Evolutionary conservation across 108 stramenopile genomes (phyloP).

Genomic region (Fistulifera solaris): DNA sequence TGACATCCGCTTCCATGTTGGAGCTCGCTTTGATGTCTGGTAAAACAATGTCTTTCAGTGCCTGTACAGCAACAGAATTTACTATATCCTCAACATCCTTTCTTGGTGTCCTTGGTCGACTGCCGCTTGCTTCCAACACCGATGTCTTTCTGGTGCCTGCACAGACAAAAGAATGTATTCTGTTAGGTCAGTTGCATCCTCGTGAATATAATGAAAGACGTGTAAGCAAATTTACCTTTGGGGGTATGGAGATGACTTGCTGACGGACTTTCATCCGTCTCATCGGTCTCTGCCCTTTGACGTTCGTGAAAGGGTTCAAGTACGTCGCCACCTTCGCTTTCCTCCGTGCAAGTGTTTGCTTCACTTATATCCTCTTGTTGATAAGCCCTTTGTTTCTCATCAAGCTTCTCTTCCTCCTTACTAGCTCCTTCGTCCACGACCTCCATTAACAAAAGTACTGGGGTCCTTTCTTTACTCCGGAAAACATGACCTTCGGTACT

Average conservation of each 20-base stretch:
- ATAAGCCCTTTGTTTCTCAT: too few species aligned
- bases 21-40: neutral
- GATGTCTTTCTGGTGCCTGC: too few species aligned
- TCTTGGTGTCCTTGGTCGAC: constrained; percentile 2
- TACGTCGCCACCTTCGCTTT: neutral
- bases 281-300: neutral
- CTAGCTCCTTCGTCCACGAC: constrained; percentile 28
- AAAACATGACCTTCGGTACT: constrained; percentile 81
- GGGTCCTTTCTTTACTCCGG: constrained; percentile 83
- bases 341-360: neutral
- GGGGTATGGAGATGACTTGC: too few species aligned
- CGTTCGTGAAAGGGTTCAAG: neutral
- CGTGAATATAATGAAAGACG: too few species aligned
- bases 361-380: too few species aligned
- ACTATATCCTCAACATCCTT: constrained; percentile 9
- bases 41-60: constrained; percentile 1
- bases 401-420: constrained; percentile 9
- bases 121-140: neutral
- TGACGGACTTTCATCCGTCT: neutral
- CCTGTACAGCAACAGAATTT: constrained; percentile 4
- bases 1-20: neutral
- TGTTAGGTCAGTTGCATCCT: too few species aligned
- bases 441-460: constrained; percentile 69
- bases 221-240: too few species aligned
- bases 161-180: too few species aligned